Evolutionary conservation across 2,329 filamentous ascomycete species (phyloP), one percentile per base, ranked within the genome.

Genomic region (Beauveria rudraprayagi): DNA sequence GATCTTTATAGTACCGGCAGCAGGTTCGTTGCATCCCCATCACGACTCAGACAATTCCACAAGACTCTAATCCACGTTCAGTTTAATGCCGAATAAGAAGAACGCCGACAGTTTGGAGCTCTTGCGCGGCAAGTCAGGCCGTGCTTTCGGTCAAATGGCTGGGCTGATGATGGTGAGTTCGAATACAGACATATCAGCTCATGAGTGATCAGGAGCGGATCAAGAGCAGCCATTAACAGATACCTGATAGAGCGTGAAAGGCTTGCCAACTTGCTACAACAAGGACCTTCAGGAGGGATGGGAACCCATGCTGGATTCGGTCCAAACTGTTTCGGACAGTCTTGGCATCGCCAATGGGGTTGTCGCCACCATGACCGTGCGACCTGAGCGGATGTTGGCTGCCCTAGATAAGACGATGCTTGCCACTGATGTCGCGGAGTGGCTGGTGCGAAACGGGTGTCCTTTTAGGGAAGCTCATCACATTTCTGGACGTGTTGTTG

Each of bases 1-100:
- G 91, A 95, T 70, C 88, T 89, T 0, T 94, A 93, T 73, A 86
- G 83, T 0, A 93, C 90, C 0, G 90, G 90, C 5, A 88, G 83
- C 57, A 47, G 41, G 43, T 57, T 60, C 47, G 40, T 53, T 51
- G 46, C 30, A 40, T 65, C 87, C 83, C 87, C 83, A 52, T 51
- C 46, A n/a, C 19, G 44, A 40, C 44, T 26, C 28, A 58, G 28
- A 58, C 43, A 58, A 28, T n/a, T 44, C 56, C 56, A 58, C 19
- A 50, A 58, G n/a, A 41, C 30, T 50, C 56, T 58, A 56, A 56
- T 30, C 53, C 53, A 46, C 53, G 26, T 52, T 5, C 41, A 53
- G 40, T 47, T 48, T 54, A 26, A 92, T 92, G 89, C 89, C 89
- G 3, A 86, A 94, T 72, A 94, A 93, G 83, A 91, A 91, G 79